These are phyloP conservation scores for Lodderomyces parapsilosis DNA, from an alignment of 1,139 yeast genomes.

Conservation along the genomic window DNA sequence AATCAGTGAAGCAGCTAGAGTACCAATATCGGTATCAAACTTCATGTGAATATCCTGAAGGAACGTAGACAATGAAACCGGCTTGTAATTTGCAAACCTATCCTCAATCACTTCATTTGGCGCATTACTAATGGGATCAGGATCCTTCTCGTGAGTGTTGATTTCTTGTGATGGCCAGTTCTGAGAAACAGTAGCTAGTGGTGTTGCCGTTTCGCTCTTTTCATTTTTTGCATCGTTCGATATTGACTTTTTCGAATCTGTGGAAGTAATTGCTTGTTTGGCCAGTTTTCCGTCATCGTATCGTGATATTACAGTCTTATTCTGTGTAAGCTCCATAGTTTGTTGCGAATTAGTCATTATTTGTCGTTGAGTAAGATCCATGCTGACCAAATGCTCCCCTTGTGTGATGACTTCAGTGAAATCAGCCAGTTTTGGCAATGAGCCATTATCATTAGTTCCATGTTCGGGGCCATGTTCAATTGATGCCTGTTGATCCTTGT, in stretches of 20 bases:
- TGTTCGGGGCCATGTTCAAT: conserved; percentile 1
- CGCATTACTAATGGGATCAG: neutral
- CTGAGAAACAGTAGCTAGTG: neutral
- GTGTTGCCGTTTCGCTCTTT: too few relatives aligned
- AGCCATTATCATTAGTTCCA: conserved; percentile 5
- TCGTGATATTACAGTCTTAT: neutral
- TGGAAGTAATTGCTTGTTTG: too few relatives aligned
- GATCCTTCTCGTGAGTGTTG: conserved; percentile 11
- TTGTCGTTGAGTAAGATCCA: conserved; percentile 2
- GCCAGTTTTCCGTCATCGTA: neutral
- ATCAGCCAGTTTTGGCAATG: neutral
- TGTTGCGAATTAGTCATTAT: neutral
- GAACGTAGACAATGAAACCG: conserved; percentile 43
- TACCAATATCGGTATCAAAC: conserved; percentile 52
- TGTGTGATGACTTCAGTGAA: neutral
- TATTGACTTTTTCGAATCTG: too few relatives aligned
- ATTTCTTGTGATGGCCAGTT: neutral
- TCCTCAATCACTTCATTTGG: conserved; percentile 3
- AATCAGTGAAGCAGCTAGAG: conserved; percentile 9
- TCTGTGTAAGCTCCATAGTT: neutral
- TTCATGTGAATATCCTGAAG: conserved; percentile 48
- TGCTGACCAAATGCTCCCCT: neutral
- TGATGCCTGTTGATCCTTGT: neutral
- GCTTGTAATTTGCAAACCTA: conserved; percentile 22
- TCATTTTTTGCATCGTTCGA: too few relatives aligned